Evolutionary conservation across 345 rosid species (phyloP).

Genomic region (Luvunga scandens): DNA sequence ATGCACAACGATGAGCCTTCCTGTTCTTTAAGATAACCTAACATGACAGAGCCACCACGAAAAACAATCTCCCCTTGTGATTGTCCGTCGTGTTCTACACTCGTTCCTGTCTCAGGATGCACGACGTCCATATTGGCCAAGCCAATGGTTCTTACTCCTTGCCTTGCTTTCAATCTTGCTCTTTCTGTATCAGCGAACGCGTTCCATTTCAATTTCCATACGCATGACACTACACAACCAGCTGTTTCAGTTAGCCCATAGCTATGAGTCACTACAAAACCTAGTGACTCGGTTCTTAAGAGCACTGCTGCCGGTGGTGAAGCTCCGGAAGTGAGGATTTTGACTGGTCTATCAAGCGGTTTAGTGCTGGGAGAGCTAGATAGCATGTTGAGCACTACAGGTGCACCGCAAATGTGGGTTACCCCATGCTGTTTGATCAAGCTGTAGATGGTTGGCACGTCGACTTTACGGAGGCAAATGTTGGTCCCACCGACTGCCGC

Average conservation of each 20-base stretch:
- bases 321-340: constrained; percentile 28
- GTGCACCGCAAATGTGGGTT: constrained; percentile 37
- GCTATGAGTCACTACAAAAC: constrained; percentile 29
- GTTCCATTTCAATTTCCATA: constrained; percentile 35
- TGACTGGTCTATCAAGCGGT: constrained; percentile 15
- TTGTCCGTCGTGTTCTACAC: constrained; percentile 27
- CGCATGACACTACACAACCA: constrained; percentile 25
- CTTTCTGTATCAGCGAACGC: constrained; percentile 8
- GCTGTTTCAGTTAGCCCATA: constrained; percentile 37
- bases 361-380: constrained; percentile 11
- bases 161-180: constrained; percentile 25
- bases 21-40: constrained; percentile 33
- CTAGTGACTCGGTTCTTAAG: constrained; percentile 3
- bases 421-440: constrained; percentile 25
- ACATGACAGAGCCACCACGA: constrained; percentile 24
- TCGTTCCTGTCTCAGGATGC: constrained; percentile 18
- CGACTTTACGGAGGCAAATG: constrained; percentile 30
- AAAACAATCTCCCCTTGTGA: constrained; percentile 30
- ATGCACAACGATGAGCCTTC: constrained; percentile 20
- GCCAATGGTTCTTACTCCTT: constrained; percentile 25
- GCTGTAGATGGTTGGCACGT: constrained; percentile 14
- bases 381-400: constrained; percentile 24
- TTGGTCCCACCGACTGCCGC: constrained; percentile 39
- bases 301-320: neutral
- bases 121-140: constrained; percentile 24